Evolutionary conservation across 106 monocot species (phyloP).

Genomic region (Platanthera guangdongensis): DNA sequence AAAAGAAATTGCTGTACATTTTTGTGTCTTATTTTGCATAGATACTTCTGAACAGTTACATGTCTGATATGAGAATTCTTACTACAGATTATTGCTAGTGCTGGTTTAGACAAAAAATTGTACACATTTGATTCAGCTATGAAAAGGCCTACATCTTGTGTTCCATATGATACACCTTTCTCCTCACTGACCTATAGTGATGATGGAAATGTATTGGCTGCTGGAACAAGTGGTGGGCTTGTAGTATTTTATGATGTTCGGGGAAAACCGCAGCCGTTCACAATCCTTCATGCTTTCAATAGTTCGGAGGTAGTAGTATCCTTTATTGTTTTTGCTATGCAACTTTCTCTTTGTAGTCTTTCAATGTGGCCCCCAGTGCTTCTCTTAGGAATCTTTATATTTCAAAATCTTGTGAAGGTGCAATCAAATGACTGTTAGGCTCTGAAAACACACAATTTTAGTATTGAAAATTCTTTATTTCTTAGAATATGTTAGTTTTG

Average conservation of each 20-base stretch:
- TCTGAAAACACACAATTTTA: neutral
- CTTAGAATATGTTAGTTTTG: neutral
- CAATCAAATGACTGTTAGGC: neutral
- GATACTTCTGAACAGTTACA: slow-evolving; percentile 6
- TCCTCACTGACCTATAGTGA: slow-evolving; percentile 79
- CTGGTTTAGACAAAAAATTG: slow-evolving; percentile 93
- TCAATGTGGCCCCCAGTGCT: neutral
- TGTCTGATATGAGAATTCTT: neutral
- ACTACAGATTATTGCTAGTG: slow-evolving; percentile 72
- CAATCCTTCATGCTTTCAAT: slow-evolving; percentile 74
- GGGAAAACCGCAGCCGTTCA: slow-evolving; percentile 83
- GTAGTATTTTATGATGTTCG: slow-evolving; percentile 89
- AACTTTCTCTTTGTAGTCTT: neutral
- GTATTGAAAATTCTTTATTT: neutral
- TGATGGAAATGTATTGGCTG: slow-evolving; percentile 72
- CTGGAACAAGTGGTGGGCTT: slow-evolving; percentile 85
- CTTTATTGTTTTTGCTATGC: neutral
- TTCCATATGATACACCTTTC: slow-evolving; percentile 77
- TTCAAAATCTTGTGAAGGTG: neutral
- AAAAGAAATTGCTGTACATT: neutral
- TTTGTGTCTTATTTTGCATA: neutral
- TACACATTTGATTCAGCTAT: slow-evolving; percentile 64
- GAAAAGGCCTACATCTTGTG: slow-evolving; percentile 42
- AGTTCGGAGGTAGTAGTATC: slow-evolving; percentile 61
- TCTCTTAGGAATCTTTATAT: no score